These are phyloP conservation scores for Nitzschia palea DNA, from an alignment of 108 stramenopile genomes.

Conservation along the genomic window DNA sequence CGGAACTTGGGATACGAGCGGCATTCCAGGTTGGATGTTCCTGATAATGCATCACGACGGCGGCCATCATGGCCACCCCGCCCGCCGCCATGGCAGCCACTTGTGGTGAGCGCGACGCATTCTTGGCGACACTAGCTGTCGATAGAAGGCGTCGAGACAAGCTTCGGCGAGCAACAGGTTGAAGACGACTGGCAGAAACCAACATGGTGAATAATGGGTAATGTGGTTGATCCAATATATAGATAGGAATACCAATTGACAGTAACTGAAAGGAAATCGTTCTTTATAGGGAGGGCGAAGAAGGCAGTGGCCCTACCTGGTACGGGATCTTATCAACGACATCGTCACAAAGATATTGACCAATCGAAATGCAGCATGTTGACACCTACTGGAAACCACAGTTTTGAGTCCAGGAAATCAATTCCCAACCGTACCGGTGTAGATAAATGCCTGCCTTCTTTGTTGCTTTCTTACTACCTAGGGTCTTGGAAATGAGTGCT, in stretches of 20 bases:
- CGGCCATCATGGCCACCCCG: not conserved
- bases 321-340: too few species aligned
- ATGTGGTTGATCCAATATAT: not conserved
- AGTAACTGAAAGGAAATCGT: too few species aligned
- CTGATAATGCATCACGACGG: conserved; percentile 5
- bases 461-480: too few species aligned
- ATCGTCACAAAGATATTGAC: not conserved
- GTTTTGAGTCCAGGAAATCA: too few species aligned
- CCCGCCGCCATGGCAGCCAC: not conserved
- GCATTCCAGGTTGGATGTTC: not conserved
- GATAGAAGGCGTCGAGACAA: not conserved
- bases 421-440: too few species aligned
- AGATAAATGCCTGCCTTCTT: too few species aligned
- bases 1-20: conserved; percentile 38
- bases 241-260: too few species aligned
- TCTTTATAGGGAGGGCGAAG: too few species aligned
- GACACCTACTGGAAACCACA: not conserved
- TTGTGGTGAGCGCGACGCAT: not conserved
- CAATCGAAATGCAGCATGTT: not conserved
- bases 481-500: too few species aligned
- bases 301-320: too few species aligned
- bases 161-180: not conserved
- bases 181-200: conserved; percentile 12
- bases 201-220: conserved; percentile 6
- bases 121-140: not conserved